Evolutionary conservation across 306 rosid species (phyloP).

Genomic region (Trichosanthes truncata): DNA sequence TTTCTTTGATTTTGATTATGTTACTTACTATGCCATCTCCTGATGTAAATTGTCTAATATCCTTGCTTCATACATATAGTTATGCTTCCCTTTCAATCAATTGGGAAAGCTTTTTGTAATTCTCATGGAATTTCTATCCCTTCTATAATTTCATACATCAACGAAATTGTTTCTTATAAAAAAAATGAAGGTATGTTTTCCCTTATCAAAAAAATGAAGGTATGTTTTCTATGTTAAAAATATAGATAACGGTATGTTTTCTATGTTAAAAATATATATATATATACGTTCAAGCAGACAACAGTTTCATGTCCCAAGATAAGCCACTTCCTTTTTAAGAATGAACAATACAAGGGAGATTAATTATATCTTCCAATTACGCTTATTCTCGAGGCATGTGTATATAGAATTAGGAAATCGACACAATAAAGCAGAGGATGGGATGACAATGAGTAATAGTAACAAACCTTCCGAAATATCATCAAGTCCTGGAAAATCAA

Average conservation of each 20-base stretch:
- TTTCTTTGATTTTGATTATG: not conserved
- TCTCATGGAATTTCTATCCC: too few relatives aligned
- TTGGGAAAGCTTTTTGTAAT: too few relatives aligned
- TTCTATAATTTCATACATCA: too few relatives aligned
- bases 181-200: not conserved
- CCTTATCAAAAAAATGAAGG: too few relatives aligned
- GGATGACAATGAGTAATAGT: conserved; percentile 2
- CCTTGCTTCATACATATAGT: not conserved
- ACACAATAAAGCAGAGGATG: not conserved
- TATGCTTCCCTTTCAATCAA: too few relatives aligned
- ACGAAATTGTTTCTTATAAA: too few relatives aligned
- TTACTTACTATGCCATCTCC: too few relatives aligned
- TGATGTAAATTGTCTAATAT: not conserved
- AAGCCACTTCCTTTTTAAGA: not conserved
- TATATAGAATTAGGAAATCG: not conserved
- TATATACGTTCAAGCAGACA: not conserved
- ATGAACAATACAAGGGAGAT: not conserved
- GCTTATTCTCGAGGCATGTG: not conserved
- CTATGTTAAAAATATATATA: not conserved
- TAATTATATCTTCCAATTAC: not conserved
- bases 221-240: too few relatives aligned
- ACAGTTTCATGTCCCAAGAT: not conserved
- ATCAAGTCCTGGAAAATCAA: conserved; percentile 44
- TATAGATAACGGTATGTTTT: not conserved
- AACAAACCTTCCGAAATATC: conserved; percentile 61